Percentiles rank a stretch among this genome's conserved stretches.
Evolutionary conservation across 345 rosid genomes (phyloP).

Genomic region (Murraya koenigii): DNA sequence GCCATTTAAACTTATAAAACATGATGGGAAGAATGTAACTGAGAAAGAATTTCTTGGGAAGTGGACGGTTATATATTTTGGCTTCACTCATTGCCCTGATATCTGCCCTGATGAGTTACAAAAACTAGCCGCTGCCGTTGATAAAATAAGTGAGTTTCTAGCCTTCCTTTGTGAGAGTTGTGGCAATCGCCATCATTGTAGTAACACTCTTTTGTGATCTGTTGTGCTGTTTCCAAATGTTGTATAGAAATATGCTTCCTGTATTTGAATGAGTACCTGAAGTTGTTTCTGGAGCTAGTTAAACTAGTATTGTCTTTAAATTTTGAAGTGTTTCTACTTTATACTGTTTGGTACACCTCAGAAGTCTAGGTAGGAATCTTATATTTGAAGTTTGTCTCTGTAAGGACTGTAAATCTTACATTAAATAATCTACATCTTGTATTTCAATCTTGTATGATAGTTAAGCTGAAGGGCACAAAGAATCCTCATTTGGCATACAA

Average conservation of each 20-base stretch:
- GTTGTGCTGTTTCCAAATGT: background rate
- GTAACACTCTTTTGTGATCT: background rate
- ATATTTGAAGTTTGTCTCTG: background rate
- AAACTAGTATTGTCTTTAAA: background rate
- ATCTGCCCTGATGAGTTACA: constrained; percentile 94
- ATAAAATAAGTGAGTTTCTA: constrained; percentile 78
- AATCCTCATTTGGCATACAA: background rate
- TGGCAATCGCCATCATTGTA: background rate
- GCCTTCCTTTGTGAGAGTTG: background rate
- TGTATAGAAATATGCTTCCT: background rate
- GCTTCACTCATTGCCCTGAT: constrained; percentile 98
- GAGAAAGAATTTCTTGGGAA: constrained; percentile 85
- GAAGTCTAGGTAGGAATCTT: background rate
- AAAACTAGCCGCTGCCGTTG: constrained; percentile 78
- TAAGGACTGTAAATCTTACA: background rate
- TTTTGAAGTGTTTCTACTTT: background rate
- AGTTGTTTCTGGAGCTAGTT: background rate
- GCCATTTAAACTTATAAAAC: constrained; percentile 79
- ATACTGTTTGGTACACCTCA: background rate
- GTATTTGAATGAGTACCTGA: background rate
- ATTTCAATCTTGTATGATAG: background rate
- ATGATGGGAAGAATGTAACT: constrained; percentile 74
- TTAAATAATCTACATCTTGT: background rate
- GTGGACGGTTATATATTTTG: constrained; percentile 90
- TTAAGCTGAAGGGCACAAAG: background rate